These are phyloP conservation scores for Aspergillus sclerotialis DNA, from an alignment of 2,329 filamentous ascomycete genomes.

Conservation along the genomic window DNA sequence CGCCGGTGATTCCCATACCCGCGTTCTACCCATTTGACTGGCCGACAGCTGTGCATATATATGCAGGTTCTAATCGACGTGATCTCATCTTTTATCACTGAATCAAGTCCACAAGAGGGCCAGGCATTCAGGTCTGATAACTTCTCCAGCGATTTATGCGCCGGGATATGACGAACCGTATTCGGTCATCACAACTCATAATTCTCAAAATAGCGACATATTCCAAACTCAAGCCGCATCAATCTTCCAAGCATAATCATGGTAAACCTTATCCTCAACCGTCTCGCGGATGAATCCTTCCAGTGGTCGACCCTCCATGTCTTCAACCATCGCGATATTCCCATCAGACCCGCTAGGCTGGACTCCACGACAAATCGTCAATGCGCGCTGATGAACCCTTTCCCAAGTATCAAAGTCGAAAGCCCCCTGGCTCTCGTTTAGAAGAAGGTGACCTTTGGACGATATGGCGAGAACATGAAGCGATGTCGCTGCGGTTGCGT, in stretches of 20 bases:
- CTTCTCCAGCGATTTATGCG: too few species aligned
- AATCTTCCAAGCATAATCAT: slow-evolving; percentile 33
- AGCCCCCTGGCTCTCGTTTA: slow-evolving; percentile 73
- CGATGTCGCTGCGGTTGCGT: slow-evolving; percentile 59
- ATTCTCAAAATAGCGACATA: too few species aligned
- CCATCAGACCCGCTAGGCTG: slow-evolving; percentile 29
- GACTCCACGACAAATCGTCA: slow-evolving; percentile 55
- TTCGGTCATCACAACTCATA: too few species aligned
- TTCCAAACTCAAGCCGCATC: slow-evolving; percentile 28
- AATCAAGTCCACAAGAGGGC: too few species aligned
- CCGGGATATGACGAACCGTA: too few species aligned
- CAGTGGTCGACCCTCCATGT: slow-evolving; percentile 38
- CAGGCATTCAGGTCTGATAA: too few species aligned
- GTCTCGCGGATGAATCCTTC: slow-evolving; percentile 56
- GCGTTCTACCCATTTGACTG: too few species aligned
- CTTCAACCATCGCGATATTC: slow-evolving; percentile 40
- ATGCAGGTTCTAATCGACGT: too few species aligned
- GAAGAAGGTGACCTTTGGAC: slow-evolving; percentile 62
- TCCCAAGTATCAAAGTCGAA: slow-evolving; percentile 76
- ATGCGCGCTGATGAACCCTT: slow-evolving; percentile 57
- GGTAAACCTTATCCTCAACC: slow-evolving; percentile 50
- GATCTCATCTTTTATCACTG: too few species aligned
- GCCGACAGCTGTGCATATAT: too few species aligned
- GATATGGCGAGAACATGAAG: slow-evolving; percentile 79
- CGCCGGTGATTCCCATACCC: too few species aligned